Conservation (phyloP, 2,329 filamentous ascomycete species). For the Lasiodiplodia gonubiensis region DNA sequence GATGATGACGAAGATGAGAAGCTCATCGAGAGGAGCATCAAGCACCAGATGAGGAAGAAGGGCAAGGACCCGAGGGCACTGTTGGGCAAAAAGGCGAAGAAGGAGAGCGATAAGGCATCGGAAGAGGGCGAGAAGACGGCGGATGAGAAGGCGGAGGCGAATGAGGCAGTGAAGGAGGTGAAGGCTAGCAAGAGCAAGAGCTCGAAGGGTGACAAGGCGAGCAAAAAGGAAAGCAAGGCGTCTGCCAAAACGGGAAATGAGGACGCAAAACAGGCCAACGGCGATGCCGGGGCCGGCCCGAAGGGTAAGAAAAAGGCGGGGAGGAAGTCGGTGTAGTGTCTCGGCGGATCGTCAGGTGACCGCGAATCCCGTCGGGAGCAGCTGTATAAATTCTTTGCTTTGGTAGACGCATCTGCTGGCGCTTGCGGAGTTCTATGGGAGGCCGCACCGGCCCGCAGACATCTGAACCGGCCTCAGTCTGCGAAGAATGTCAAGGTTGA, state of each 20-base stretch:
- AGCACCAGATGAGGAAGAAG: slow-evolving; percentile 52
- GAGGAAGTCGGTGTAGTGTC: slow-evolving; percentile 26
- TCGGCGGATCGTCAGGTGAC: slow-evolving; percentile 25
- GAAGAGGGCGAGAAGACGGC: background rate
- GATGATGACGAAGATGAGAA: slow-evolving; percentile 57
- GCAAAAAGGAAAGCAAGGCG: slow-evolving; percentile 23
- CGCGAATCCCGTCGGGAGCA: background rate
- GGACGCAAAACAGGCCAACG: slow-evolving; percentile 34
- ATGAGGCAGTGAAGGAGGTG: slow-evolving; percentile 32
- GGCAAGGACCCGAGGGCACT: slow-evolving; percentile 54
- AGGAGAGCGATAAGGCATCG: slow-evolving; percentile 6
- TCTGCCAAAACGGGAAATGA: slow-evolving; percentile 32
- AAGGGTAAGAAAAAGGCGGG: slow-evolving; percentile 32
- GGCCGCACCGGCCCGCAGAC: background rate
- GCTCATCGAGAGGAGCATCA: slow-evolving; percentile 54
- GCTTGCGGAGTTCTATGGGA: slow-evolving; percentile 3
- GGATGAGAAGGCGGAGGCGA: slow-evolving; percentile 30
- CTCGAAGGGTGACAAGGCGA: slow-evolving; percentile 31
- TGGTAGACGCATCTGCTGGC: background rate
- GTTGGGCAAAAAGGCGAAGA: slow-evolving; percentile 34
- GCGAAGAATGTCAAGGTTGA: slow-evolving; percentile 18
- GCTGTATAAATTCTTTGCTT: slow-evolving; percentile 18
- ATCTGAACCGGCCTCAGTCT: background rate
- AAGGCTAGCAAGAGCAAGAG: slow-evolving; percentile 32
- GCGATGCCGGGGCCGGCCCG: slow-evolving; percentile 34